phyloP scores from a whole-genome alignment of 2,329 filamentous ascomycete species.

The Sclerotinia glacialis region DNA sequence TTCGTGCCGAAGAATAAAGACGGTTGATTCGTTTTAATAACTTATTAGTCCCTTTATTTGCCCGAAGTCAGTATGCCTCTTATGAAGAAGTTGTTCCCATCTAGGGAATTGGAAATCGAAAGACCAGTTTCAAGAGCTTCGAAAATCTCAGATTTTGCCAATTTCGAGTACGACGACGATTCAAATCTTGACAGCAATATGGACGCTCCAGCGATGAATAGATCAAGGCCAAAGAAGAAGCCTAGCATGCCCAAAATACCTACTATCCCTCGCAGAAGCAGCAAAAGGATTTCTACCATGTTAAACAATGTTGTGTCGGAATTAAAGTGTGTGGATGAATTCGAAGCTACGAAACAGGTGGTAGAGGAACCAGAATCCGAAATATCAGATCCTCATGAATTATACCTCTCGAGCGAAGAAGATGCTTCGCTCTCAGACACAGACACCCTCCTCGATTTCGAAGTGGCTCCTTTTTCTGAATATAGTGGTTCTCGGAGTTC shows the following conservation, averaged over 20 bases:
- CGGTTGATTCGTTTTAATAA: conserved; percentile 13
- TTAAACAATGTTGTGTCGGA: conserved; percentile 35
- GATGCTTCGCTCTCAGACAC: conserved; percentile 63
- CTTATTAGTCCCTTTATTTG: conserved; percentile 17
- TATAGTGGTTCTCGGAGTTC: conserved; percentile 38
- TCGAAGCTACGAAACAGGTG: conserved; percentile 27
- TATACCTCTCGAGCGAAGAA: conserved; percentile 65
- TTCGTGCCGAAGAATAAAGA: conserved; percentile 16
- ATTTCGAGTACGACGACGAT: conserved; percentile 32
- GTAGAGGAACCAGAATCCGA: conserved; percentile 23
- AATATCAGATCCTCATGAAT: conserved; percentile 48
- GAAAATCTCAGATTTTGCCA: conserved; percentile 27
- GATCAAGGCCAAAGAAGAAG: conserved; percentile 30
- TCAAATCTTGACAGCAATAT: conserved; percentile 35
- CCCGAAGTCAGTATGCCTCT: conserved; percentile 30
- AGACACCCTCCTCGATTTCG: conserved; percentile 50
- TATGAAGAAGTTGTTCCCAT: conserved; percentile 31
- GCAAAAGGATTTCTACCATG: conserved; percentile 33
- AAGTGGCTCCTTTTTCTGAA: conserved; percentile 35
- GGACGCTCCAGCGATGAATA: conserved; percentile 34
- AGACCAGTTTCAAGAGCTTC: conserved; percentile 15
- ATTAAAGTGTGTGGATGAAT: conserved; percentile 33
- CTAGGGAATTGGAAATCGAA: conserved; percentile 25
- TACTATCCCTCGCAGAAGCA: conserved; percentile 31
- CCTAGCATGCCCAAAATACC: conserved; percentile 30